phyloP scores from a whole-genome alignment of 129 eudicot genomes.

The Lonicera japonica region DNA sequence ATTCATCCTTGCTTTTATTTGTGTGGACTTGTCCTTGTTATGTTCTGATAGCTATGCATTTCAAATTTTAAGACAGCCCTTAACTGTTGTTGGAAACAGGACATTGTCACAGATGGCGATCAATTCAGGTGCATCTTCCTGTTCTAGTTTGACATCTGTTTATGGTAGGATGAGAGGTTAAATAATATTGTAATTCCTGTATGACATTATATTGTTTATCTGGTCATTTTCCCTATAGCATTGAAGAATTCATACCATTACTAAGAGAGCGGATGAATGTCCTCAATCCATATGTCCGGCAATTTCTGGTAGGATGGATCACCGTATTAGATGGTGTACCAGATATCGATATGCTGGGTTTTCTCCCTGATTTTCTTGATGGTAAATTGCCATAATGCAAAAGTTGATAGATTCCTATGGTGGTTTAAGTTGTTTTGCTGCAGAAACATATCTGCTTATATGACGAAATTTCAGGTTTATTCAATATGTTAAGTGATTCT shows the following conservation, averaged over 20 bases:
- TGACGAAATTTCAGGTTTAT: conserved; percentile 63
- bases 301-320: conserved; percentile 96
- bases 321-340: conserved; percentile 97
- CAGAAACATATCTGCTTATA: conserved; percentile 11
- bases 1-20: not conserved
- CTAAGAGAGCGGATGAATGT: conserved; percentile 97
- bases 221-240: conserved; percentile 39
- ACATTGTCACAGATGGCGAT: conserved; percentile 89
- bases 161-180: not conserved
- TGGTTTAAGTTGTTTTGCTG: conserved; percentile 8
- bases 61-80: conserved; percentile 14
- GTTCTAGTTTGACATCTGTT: not conserved
- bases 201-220: not conserved
- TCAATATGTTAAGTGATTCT: conserved; percentile 96
- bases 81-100: conserved; percentile 46
- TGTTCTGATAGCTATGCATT: conserved; percentile 11
- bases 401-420: conserved; percentile 19
- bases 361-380: conserved; percentile 99
- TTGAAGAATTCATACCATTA: conserved; percentile 96
- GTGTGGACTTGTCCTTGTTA: not conserved
- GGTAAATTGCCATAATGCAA: conserved; percentile 46
- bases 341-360: conserved; percentile 93
- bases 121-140: conserved; percentile 70
- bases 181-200: conserved; percentile 1
- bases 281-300: conserved; percentile 93